Evolutionary conservation across 2,329 filamentous ascomycete species (phyloP).

Genomic region (Tolypocladium tundrense): DNA sequence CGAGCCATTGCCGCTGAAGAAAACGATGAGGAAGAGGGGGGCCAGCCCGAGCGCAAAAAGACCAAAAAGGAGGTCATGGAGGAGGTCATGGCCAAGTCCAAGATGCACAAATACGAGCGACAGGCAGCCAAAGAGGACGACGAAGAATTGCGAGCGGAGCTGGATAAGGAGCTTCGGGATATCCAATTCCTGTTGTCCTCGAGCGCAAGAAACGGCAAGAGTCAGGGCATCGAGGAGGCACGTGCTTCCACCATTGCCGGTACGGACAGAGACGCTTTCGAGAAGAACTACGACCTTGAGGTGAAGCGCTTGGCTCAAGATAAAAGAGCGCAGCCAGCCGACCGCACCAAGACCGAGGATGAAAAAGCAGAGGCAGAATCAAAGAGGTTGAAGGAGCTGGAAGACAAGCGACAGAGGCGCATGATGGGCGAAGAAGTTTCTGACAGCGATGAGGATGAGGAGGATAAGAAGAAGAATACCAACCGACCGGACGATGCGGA

Average conservation of each 20-base stretch:
- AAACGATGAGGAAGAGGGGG: conserved; percentile 37
- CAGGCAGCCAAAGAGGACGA: conserved; percentile 90
- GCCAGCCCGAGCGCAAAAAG: conserved; percentile 75
- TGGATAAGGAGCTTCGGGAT: conserved; percentile 74
- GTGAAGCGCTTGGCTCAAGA: conserved; percentile 77
- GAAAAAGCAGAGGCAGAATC: conserved; percentile 73
- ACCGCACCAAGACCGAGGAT: conserved; percentile 85
- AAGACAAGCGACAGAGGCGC: conserved; percentile 69
- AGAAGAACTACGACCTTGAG: conserved; percentile 80
- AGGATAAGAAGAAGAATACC: conserved; percentile 26
- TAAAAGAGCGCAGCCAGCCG: conserved; percentile 71
- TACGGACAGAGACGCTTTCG: conserved; percentile 57
- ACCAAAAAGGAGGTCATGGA: conserved; percentile 96
- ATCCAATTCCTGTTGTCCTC: conserved; percentile 63
- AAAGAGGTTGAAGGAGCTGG: conserved; percentile 64
- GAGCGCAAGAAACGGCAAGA: conserved; percentile 27
- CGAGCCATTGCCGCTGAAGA: conserved; percentile 34
- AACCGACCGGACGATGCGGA: conserved; percentile 24
- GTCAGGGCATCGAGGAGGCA: conserved; percentile 11
- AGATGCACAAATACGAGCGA: conserved; percentile 86
- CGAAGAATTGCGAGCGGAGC: conserved; percentile 70
- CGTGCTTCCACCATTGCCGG: conserved; percentile 27
- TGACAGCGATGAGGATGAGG: conserved; percentile 51
- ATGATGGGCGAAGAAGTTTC: conserved; percentile 77
- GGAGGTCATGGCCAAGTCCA: conserved; percentile 95